Conservation (phyloP, 2,329 filamentous ascomycete species). For the Fusarium setosum region DNA sequence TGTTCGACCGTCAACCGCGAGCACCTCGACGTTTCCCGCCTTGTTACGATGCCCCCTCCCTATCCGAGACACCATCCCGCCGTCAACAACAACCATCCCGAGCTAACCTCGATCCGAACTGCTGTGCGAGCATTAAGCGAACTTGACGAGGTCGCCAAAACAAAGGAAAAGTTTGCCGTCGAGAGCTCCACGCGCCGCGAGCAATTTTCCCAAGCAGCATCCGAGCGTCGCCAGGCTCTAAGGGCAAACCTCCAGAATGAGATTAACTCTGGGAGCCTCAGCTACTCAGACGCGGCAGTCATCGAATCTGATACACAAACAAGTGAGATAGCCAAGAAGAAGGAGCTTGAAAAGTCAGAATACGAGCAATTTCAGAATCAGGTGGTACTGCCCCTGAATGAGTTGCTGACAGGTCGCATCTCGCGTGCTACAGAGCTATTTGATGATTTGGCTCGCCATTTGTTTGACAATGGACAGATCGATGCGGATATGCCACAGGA, state of each 20-base stretch:
- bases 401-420: constrained; percentile 81
- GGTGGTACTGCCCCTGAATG: constrained; percentile 87
- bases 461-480: constrained; percentile 74
- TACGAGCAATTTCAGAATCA: constrained; percentile 87
- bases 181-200: constrained; percentile 70
- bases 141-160: constrained; percentile 75
- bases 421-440: constrained; percentile 81
- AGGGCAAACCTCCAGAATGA: constrained; percentile 81
- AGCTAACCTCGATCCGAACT: constrained; percentile 81
- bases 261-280: constrained; percentile 81
- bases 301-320: constrained; percentile 81
- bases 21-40: constrained; percentile 86
- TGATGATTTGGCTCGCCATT: constrained; percentile 75
- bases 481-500: constrained; percentile 88
- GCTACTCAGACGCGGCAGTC: constrained; percentile 83
- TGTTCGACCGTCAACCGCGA: constrained; percentile 61
- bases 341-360: constrained; percentile 79
- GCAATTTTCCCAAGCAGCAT: constrained; percentile 61
- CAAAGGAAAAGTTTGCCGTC: constrained; percentile 70
- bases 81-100: constrained; percentile 94
- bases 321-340: constrained; percentile 76
- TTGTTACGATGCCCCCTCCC: constrained; percentile 92
- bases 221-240: constrained; percentile 71
- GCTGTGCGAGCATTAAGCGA: constrained; percentile 80
- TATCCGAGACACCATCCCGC: constrained; percentile 96